Evolutionary conservation across 345 rosid species (phyloP), one percentile per base, ranked within the genome.

Genomic region (thale cress (Arabidopsis thaliana)): DNA sequence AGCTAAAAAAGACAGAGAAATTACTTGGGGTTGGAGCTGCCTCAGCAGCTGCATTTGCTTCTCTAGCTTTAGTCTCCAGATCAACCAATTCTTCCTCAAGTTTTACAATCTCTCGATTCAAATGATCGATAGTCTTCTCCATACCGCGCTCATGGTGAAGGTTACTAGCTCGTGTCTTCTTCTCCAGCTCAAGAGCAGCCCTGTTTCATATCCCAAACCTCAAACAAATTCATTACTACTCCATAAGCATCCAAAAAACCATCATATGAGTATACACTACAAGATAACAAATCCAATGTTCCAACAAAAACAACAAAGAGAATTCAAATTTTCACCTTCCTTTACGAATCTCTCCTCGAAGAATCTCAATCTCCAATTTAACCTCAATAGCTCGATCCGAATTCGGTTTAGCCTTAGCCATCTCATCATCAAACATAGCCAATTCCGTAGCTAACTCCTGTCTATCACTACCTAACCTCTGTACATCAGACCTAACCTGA

Each of bases 181-280:
- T 90, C 91, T 91, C 97, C 50, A 10, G 49, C 74, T 87, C 93
- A 75, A 91, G 73, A 46, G 96, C 96, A 71, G 87, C 81, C 75
- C 97, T 94, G 76, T 30, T 61, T 36, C 23, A 46, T 42, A 32
- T 28, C 37, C 55, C 72, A 45, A 65, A 34, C 38, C 16, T 20
- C 48, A 45, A 45, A 58, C 40, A 46, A 46, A 2, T 28, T 33
- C 45, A 53, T 16, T 49, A 45, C 8, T 2, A 12, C 28, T 65
- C 59, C 36, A 53, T 48, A 23, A 72, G 25, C 59, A 72, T 49
- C 2, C 20, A 50, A 62, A 60, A 34, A 5, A 45, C 49, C 22
- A 52, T 20, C 52, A 16, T 48, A 48, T 16, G 52, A 48, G 1
- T 37, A 37, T 2, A 48, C 23, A 16, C 51, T 48, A 45, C 20